A percentile compares a stretch with the other conserved stretches of the same genome.
Conservation (phyloP, 2,329 filamentous ascomycete genomes). For the Aureobasidium uvarum region DNA sequence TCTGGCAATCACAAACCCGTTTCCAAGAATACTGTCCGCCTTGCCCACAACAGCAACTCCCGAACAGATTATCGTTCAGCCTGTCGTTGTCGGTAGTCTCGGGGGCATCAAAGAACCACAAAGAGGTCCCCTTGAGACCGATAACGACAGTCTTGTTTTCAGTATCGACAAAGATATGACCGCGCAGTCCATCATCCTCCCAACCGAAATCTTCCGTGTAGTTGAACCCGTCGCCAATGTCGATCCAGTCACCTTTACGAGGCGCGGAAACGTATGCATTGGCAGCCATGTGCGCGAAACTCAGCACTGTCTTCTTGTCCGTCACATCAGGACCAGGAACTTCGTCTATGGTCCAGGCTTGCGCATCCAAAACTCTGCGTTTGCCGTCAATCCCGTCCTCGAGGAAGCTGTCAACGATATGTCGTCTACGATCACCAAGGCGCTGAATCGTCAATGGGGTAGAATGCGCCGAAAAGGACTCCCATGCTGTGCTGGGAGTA, state of each 20-base stretch:
- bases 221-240: constrained; percentile 73
- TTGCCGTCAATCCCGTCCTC: constrained; percentile 54
- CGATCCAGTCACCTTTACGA: constrained; percentile 72
- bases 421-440: constrained; percentile 72
- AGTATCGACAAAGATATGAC: constrained; percentile 86
- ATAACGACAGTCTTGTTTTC: constrained; percentile 82
- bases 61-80: constrained; percentile 91
- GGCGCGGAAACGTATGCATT: constrained; percentile 80
- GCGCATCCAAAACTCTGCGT: constrained; percentile 65
- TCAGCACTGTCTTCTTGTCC: constrained; percentile 76
- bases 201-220: constrained; percentile 84
- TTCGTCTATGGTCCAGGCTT: constrained; percentile 80
- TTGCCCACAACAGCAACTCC: constrained; percentile 92
- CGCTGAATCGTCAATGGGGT: constrained; percentile 70
- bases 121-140: constrained; percentile 69
- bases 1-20: constrained; percentile 86
- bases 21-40: constrained; percentile 85
- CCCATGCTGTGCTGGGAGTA: neutral
- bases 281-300: constrained; percentile 77
- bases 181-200: constrained; percentile 79
- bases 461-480: constrained; percentile 59
- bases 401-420: constrained; percentile 75
- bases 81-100: constrained; percentile 88
- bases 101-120: constrained; percentile 89
- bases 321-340: constrained; percentile 74